Conservation (phyloP, 768 basidiomycete genomes). For the Cystobasidium ongulense region DNA sequence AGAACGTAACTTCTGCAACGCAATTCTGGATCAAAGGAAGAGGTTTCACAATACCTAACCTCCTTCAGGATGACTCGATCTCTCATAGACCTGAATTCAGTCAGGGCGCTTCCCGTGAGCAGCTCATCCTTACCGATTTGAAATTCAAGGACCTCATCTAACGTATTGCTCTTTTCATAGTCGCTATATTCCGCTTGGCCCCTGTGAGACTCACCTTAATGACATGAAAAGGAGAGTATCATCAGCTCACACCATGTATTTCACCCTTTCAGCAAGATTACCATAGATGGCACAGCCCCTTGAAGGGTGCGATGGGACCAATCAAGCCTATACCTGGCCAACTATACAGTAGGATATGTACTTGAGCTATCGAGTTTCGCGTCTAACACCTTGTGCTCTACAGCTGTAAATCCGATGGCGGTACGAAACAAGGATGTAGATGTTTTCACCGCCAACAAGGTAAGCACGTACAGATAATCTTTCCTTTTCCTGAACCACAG, state of each 20-base stretch:
- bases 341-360: conserved; percentile 54
- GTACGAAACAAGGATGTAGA: conserved; percentile 59
- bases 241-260: conserved; percentile 59
- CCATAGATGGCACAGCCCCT: conserved; percentile 72
- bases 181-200: conserved; percentile 80
- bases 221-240: not conserved
- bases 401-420: conserved; percentile 65
- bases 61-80: conserved; percentile 53
- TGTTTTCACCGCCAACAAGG: conserved; percentile 58
- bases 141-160: conserved; percentile 49
- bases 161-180: conserved; percentile 50
- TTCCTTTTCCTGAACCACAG: not conserved
- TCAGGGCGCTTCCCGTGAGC: conserved; percentile 53
- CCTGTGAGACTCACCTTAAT: conserved; percentile 50
- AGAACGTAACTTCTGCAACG: conserved; percentile 54
- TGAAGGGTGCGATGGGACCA: conserved; percentile 70
- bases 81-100: conserved; percentile 52
- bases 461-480: too few relatives aligned
- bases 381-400: not conserved
- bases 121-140: conserved; percentile 44
- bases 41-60: conserved; percentile 58
- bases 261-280: conserved; percentile 54
- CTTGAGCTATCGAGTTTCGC: not conserved
- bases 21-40: conserved; percentile 55
- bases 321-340: conserved; percentile 79